Percentiles rank a stretch among this genome's conserved stretches.
phyloP scores from a whole-genome alignment of 164 flowering plant species.

The Sextonia rubra region DNA sequence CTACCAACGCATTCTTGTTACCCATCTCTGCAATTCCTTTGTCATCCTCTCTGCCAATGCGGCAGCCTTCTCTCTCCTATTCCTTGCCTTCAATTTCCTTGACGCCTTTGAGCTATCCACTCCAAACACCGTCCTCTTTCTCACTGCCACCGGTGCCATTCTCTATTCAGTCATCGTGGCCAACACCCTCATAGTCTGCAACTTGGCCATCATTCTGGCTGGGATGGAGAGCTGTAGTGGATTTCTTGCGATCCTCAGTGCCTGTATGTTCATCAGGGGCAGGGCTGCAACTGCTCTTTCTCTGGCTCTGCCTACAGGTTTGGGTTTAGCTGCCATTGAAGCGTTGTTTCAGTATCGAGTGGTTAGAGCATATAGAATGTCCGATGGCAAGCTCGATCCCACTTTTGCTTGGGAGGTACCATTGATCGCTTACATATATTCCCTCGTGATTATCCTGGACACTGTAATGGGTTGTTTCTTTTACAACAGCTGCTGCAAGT shows the following conservation, averaged over 20 bases:
- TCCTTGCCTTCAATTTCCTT: constrained; percentile 20
- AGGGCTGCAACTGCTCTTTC: constrained; percentile 39
- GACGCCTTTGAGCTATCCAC: constrained; percentile 15
- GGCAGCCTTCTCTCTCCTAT: constrained; percentile 24
- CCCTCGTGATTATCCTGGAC: constrained; percentile 45
- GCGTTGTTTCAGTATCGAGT: constrained; percentile 49
- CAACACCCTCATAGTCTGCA: constrained; percentile 26
- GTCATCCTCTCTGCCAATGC: constrained; percentile 26
- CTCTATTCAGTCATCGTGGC: constrained; percentile 28
- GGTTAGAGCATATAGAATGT: constrained; percentile 19
- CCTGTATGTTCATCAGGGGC: constrained; percentile 39
- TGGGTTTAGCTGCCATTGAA: constrained; percentile 44
- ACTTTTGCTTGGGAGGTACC: constrained; percentile 40
- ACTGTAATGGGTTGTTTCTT: constrained; percentile 38
- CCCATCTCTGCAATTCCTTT: constrained; percentile 31
- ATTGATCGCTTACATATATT: constrained; percentile 49
- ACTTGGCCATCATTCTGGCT: constrained; percentile 36
- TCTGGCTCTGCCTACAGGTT: constrained; percentile 35
- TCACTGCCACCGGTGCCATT: constrained; percentile 15
- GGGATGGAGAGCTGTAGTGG: constrained; percentile 35
- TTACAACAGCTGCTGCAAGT: constrained; percentile 35
- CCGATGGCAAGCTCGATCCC: constrained; percentile 4
- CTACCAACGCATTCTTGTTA: constrained; percentile 27
- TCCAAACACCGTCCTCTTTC: constrained; percentile 5
- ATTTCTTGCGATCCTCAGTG: constrained; percentile 32